phyloP scores from a whole-genome alignment of 148 eudicot species.

The Vaccinium myrtillus region DNA sequence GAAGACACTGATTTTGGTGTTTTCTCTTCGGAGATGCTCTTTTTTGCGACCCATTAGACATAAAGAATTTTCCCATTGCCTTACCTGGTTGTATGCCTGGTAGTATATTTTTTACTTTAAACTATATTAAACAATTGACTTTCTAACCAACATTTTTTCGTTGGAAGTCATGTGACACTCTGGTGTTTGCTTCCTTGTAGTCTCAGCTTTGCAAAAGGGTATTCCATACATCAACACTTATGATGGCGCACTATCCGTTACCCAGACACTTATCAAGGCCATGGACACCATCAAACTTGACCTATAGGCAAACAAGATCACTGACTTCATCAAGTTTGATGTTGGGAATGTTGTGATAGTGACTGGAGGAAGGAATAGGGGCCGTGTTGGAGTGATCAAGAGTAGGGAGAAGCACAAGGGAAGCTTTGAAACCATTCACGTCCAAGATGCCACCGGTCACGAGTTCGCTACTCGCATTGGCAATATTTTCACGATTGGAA shows the following conservation, averaged over 20 bases:
- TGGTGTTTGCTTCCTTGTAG: conserved; percentile 25
- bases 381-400: no score
- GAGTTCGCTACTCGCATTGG: conserved; percentile 61
- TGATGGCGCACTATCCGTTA: conserved; percentile 54
- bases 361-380: conserved; percentile 61
- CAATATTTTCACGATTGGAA: conserved; percentile 43
- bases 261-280: conserved; percentile 51
- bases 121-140: neutral
- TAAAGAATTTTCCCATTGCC: neutral
- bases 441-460: conserved; percentile 47
- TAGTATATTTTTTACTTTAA: neutral
- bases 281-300: conserved; percentile 56
- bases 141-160: neutral
- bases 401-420: conserved; percentile 63
- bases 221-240: conserved; percentile 57
- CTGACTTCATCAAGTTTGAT: conserved; percentile 55
- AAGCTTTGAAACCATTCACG: conserved; percentile 51
- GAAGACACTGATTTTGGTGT: neutral
- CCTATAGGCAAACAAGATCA: conserved; percentile 42
- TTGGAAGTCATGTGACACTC: neutral
- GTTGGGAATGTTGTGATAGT: conserved; percentile 65
- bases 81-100: neutral
- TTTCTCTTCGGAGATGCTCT: neutral
- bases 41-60: neutral
- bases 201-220: conserved; percentile 56